Evolutionary conservation across 805 yeast species (phyloP).

Genomic region (Zygoascus biomembranicola): DNA sequence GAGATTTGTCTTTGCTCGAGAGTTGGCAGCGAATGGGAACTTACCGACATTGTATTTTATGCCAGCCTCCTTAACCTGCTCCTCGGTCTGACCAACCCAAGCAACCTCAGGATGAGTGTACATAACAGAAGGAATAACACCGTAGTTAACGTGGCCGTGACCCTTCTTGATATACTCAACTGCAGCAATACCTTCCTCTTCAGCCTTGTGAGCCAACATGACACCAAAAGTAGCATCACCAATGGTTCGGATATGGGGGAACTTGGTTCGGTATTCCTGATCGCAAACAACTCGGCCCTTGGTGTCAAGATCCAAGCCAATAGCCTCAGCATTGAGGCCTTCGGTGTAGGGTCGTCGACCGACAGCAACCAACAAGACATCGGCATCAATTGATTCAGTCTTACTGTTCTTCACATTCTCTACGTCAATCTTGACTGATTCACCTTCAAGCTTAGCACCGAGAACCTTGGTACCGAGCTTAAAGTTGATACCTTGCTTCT

Average conservation of each 20-base stretch:
- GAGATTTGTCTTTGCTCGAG: conserved; percentile 96
- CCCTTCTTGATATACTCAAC: conserved; percentile 90
- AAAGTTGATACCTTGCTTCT: conserved; percentile 93
- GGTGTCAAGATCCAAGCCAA: conserved; percentile 87
- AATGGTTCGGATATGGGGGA: conserved; percentile 89
- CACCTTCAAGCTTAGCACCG: conserved; percentile 83
- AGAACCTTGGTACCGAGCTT: conserved; percentile 87
- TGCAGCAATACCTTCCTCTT: conserved; percentile 99
- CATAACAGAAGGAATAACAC: conserved; percentile 97
- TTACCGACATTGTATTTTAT: conserved; percentile 89
- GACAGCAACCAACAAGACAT: conserved; percentile 90
- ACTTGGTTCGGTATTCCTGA: conserved; percentile 84
- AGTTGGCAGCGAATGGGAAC: conserved; percentile 98
- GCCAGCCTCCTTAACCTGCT: conserved; percentile 89
- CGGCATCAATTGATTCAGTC: conserved; percentile 74
- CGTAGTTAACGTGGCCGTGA: conserved; percentile 97
- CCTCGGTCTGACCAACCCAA: conserved; percentile 97
- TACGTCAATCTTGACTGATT: conserved; percentile 72
- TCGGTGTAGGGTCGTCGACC: conserved; percentile 97
- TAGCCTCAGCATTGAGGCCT: conserved; percentile 79
- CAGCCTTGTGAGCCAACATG: conserved; percentile 99
- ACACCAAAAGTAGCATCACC: conserved; percentile 99
- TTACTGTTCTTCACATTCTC: conserved; percentile 86
- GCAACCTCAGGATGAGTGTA: conserved; percentile 99
- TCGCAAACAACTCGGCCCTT: conserved; percentile 92